Conservation (phyloP, 192 early-diverging fungal genomes). For the Coemansia sp. region DNA sequence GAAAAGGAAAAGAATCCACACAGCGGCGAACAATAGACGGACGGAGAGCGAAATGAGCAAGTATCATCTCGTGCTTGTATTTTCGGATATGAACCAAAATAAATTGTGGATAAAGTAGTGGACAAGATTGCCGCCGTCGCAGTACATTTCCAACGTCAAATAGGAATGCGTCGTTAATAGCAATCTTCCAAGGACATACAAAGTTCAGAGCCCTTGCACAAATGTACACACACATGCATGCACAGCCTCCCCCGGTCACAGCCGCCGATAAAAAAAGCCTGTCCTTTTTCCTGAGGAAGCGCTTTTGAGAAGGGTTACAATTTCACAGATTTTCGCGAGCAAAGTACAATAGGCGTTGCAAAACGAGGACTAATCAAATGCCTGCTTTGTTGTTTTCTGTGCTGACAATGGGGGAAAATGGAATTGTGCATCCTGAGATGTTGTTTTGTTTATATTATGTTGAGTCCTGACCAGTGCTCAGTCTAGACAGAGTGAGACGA, state of each 20-base stretch:
- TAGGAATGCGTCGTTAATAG: neutral
- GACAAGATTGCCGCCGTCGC: neutral
- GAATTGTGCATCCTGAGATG: slow-evolving; percentile 2
- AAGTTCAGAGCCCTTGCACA: slow-evolving; percentile 3
- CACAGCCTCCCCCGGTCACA: neutral
- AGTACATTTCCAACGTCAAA: neutral
- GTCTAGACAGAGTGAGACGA: neutral
- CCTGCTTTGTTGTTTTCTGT: neutral
- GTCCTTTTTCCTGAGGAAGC: neutral
- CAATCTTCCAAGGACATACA: neutral
- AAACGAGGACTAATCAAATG: slow-evolving; percentile 1
- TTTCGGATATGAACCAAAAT: slow-evolving; percentile 7
- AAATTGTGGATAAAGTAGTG: neutral
- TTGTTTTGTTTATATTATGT: neutral
- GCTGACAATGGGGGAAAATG: neutral
- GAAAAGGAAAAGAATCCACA: neutral
- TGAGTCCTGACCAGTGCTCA: too few relatives aligned
- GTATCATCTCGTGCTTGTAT: too few relatives aligned
- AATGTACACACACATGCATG: slow-evolving; percentile 9
- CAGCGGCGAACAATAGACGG: neutral
- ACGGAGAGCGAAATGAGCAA: slow-evolving; percentile 10
- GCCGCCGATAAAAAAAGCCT: neutral
- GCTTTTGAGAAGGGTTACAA: neutral
- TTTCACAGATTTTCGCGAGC: neutral
- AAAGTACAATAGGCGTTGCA: neutral